phyloP scores from a whole-genome alignment of 371 early-diverging fungal species.

The Coemansia sp. region DNA sequence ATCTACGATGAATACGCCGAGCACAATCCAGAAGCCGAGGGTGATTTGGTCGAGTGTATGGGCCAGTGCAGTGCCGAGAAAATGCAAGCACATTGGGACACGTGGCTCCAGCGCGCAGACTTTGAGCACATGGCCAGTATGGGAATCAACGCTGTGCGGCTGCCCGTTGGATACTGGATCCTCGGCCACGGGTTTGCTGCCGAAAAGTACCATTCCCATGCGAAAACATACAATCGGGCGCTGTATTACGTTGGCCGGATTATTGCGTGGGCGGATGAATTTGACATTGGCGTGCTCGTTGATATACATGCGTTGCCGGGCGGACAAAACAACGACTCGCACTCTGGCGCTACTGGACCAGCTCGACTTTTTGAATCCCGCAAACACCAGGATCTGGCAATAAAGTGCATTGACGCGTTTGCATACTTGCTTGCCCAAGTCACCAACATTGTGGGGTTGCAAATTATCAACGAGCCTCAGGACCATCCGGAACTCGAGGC shows the following conservation, averaged over 20 bases:
- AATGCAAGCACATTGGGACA: slow-evolving; percentile 15
- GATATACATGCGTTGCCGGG: slow-evolving; percentile 15
- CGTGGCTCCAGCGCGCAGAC: slow-evolving; percentile 13
- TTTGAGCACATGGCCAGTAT: slow-evolving; percentile 13
- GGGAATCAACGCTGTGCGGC: slow-evolving; percentile 11
- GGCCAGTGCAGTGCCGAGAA: not conserved
- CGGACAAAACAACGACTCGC: slow-evolving; percentile 14
- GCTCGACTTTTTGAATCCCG: not conserved
- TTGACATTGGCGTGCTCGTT: slow-evolving; percentile 10
- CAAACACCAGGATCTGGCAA: slow-evolving; percentile 6
- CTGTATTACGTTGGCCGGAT: slow-evolving; percentile 1
- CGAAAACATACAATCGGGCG: not conserved
- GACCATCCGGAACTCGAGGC: slow-evolving; percentile 3
- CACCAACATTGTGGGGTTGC: slow-evolving; percentile 9
- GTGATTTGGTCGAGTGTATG: slow-evolving; percentile 15
- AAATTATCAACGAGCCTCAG: slow-evolving; percentile 11
- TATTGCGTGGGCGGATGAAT: slow-evolving; percentile 8
- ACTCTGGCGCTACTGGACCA: slow-evolving; percentile 9
- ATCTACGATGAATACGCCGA: slow-evolving; percentile 3
- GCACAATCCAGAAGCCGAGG: slow-evolving; percentile 8
- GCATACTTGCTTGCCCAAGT: not conserved
- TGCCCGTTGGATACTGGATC: slow-evolving; percentile 15
- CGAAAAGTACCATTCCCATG: not conserved
- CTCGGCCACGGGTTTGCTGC: not conserved
- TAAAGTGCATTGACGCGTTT: slow-evolving; percentile 1